Base-by-base conservation (phyloP, 75 land plant genomes). In the Picea glauca region DNA sequence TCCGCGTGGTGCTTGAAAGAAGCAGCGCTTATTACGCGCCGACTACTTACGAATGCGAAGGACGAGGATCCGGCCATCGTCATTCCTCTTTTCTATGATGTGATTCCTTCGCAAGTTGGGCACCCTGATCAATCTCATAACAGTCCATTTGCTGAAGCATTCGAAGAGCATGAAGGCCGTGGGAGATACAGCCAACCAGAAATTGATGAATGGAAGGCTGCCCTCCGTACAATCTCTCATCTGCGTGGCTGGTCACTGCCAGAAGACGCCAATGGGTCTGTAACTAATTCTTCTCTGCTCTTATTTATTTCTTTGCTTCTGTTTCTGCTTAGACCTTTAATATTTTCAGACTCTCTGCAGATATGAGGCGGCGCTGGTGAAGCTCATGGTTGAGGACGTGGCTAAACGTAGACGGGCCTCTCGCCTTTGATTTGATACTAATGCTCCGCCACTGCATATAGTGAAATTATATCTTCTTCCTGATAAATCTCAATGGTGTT, bases 1-100 rank as follows among this genome's bases (percentile, higher is more conserved):
- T 75, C 76, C 13, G 59, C 2, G 4, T 75, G 76, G 76, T 75
- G 76, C 38, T 31, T 75, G 1, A 26, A 15, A 58, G 76, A 75
- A 31, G 31, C 50, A 1, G 14, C 76, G 43, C 21, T 40, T 68
- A 68, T 68, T 5, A 6, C 50, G 7, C 5, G 5, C 50, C 50
- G 50, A 40, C 46, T 40, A 1, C 46, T 1, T 1, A 40, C 0
- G 3, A 2, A 40, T 40, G 46, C 0, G 46, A 5, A 3, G 5
- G 46, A 40, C 46, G 3, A 40, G 3, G 0, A 40, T 1, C 5
- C 46, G 0, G 3, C 31, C 8, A 23, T 23, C 0, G 13, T 63
- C 12, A 63, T 63, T 7, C 65, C 65, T 23, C 11, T 63, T 1
- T 63, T 63, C 8, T 30, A 63, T 3, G 6, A 63, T 26, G 32